Evolutionary conservation across 805 yeast genomes (phyloP).

Genomic region (Candida tibetensis): DNA sequence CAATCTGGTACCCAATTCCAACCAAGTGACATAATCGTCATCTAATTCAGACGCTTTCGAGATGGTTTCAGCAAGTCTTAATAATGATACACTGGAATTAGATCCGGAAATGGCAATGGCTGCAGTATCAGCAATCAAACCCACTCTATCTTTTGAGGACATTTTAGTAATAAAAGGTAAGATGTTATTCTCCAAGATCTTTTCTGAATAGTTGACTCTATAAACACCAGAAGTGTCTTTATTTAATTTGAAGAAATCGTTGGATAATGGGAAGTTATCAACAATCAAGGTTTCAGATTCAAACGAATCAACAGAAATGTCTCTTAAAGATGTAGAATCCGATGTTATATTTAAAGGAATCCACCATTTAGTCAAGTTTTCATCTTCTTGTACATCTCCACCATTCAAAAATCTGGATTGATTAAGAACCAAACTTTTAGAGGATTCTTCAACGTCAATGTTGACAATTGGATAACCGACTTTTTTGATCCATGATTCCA

Average conservation of each 20-base stretch:
- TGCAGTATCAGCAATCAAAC: conserved; percentile 51
- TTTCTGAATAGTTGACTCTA: conserved; percentile 51
- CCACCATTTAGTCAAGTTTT: conserved; percentile 60
- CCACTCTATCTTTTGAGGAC: conserved; percentile 50
- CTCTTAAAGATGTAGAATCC: conserved; percentile 10
- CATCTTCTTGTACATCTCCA: conserved; percentile 59
- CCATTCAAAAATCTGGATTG: conserved; percentile 64
- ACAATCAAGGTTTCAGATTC: conserved; percentile 19
- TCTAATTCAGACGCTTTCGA: conserved; percentile 26
- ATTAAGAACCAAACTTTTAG: conserved; percentile 35
- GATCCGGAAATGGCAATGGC: conserved; percentile 50
- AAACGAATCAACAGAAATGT: conserved; percentile 20
- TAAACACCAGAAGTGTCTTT: conserved; percentile 51
- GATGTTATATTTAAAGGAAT: conserved; percentile 44
- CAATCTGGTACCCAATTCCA: conserved; percentile 45
- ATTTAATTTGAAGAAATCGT: conserved; percentile 45
- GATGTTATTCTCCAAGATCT: conserved; percentile 39
- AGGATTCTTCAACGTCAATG: conserved; percentile 39
- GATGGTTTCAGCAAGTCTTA: conserved; percentile 37
- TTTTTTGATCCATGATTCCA: conserved; percentile 70
- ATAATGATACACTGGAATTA: conserved; percentile 39
- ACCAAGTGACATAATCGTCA: conserved; percentile 51
- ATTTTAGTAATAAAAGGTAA: conserved; percentile 36
- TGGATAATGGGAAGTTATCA: conserved; percentile 19
- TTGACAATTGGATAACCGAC: conserved; percentile 71